A percentile compares a stretch with the other conserved stretches of the same genome.
phyloP scores from a whole-genome alignment of 2,329 filamentous ascomycete genomes.

The Arachnopeziza araneosa region DNA sequence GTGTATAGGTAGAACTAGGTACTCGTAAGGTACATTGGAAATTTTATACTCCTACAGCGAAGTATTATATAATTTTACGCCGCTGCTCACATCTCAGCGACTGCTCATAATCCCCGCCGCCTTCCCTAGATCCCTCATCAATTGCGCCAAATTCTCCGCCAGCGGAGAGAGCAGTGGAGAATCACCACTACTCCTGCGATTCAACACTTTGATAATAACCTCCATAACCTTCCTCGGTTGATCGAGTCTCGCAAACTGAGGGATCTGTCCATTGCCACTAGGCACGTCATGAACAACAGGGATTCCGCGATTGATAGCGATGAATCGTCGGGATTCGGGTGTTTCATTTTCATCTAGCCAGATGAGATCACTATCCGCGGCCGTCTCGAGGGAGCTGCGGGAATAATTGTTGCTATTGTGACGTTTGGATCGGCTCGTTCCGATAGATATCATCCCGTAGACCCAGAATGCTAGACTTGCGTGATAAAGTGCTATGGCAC shows the following conservation, averaged over 20 bases:
- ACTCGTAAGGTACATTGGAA: too few relatives aligned
- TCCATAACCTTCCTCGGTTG: constrained; percentile 31
- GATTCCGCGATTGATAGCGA: neutral
- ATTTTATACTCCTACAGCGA: too few relatives aligned
- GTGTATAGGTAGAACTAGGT: too few relatives aligned
- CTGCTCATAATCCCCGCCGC: neutral
- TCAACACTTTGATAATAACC: constrained; percentile 40
- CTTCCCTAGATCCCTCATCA: constrained; percentile 54
- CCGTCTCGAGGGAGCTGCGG: neutral
- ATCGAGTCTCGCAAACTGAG: neutral
- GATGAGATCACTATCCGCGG: neutral
- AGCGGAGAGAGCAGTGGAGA: constrained; percentile 40
- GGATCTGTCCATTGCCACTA: neutral
- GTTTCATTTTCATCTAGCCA: neutral
- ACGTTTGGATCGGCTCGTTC: constrained; percentile 27
- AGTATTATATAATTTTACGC: too few relatives aligned
- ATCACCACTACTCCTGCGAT: constrained; percentile 37
- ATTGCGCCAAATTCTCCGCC: constrained; percentile 60
- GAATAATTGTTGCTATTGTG: constrained; percentile 13
- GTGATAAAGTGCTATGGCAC: constrained; percentile 64
- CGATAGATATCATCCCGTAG: constrained; percentile 47
- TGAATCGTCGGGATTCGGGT: neutral
- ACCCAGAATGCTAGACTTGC: constrained; percentile 64
- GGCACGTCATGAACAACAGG: neutral
- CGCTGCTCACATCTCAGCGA: neutral